Base-by-base conservation (phyloP, 2,329 filamentous ascomycete genomes). In the Capronia coronata region DNA sequence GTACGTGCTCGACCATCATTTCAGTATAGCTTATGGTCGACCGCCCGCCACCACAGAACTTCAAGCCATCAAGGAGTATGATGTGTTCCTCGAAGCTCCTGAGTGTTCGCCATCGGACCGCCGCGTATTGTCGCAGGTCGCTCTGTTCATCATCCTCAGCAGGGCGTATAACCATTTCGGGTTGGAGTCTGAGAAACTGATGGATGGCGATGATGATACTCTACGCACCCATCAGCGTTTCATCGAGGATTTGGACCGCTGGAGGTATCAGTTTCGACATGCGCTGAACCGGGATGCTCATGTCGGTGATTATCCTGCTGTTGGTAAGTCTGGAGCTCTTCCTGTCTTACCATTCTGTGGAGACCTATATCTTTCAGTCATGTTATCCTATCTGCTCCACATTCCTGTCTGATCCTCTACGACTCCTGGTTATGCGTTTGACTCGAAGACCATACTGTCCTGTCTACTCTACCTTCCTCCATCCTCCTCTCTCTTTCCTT, bases 1-100 rank as follows among this genome's bases (percentile, higher is more conserved):
- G 0, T 84, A 83, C 58, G 78, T 82, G 1, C 83, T 79, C 59
- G 80, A 84, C 58, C 80, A 82, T 53, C 80, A 84, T 61, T 77
- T 83, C 22, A 79, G 77, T 14, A 82, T 80, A 18, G 66, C 80
- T 0, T 82, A 83, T 46, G 77, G 78, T 1, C 69, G 80, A 2
- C 76, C 77, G 1, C 75, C 77, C 0, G 74, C 80, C 7, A 75
- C 81, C 0, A 75, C 76, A 22, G 78, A 82, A 44, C 77, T 82
- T 46, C 64, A 70, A 11, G 74, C 76, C 0, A 77, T 82, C 32
- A 73, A 77, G 43, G 77, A 77, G 3, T 77, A 77, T 67, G 76
- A 81, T 44, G 67, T 70, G 1, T 77, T 82, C 38, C 63, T 80
- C n/a, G 69, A 73, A 29, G 70, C 72, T 0, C 69, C 75, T 0